Conservation (phyloP, 306 rosid species). For the Gleditsia sinensis region DNA sequence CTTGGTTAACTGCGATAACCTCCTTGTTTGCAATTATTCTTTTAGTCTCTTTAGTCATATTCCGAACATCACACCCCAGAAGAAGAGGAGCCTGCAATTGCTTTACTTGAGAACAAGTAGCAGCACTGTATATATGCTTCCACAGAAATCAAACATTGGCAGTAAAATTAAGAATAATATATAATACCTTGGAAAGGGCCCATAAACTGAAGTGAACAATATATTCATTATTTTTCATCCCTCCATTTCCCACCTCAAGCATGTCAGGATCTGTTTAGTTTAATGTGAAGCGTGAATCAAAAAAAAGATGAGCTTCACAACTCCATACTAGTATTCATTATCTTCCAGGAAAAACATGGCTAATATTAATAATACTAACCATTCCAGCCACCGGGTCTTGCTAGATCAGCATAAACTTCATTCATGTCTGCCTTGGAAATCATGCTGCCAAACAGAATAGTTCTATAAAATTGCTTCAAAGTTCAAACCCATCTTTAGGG, state of each 20-base stretch:
- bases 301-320: background rate
- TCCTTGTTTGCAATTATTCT: constrained; percentile 68
- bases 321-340: background rate
- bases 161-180: background rate
- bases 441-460: constrained; percentile 60
- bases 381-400: constrained; percentile 98
- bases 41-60: constrained; percentile 71
- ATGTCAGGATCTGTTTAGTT: constrained; percentile 86
- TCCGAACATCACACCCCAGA: constrained; percentile 89
- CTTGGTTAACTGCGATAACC: constrained; percentile 88
- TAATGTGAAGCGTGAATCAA: background rate
- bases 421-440: constrained; percentile 79
- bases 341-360: background rate
- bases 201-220: constrained; percentile 92
- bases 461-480: no score
- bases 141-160: constrained; percentile 13
- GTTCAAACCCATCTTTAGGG: background rate
- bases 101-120: constrained; percentile 21
- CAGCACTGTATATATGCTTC: background rate
- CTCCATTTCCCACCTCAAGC: constrained; percentile 98
- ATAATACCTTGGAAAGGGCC: constrained; percentile 89
- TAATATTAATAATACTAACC: constrained; percentile 55
- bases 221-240: constrained; percentile 86
- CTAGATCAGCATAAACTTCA: constrained; percentile 74
- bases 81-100: constrained; percentile 92